Base-by-base conservation (phyloP, 2,329 filamentous ascomycete species). In the Pseudomassariella vexata region DNA sequence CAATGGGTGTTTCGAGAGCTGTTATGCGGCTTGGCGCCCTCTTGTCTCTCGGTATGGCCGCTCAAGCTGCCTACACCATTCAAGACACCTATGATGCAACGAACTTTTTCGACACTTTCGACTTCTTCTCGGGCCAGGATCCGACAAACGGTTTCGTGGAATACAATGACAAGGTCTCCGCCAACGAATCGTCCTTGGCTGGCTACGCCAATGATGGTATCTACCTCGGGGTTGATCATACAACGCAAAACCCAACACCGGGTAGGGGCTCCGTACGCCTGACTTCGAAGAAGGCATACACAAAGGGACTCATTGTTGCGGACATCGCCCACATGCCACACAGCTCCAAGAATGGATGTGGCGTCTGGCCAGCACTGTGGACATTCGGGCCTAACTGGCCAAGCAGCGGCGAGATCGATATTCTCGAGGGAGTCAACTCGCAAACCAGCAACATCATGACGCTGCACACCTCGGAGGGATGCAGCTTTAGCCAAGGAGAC, bases 341-440 rank as follows among this genome's bases (percentile, higher is more conserved):
- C n/a, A 70, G 69, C 14, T 75, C 74, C 24, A 62, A 67, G 24
- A 25, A 32, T n/a, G 12, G 25, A 38, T 88, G 84, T 49, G 84
- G 83, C 20, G 71, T 76, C 10, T 90, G 85, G 85, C 83, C 84
- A 1, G 84, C 84, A 10, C 82, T 82, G 55, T 84, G 73, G 73
- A 67, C 64, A 31, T 68, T 85, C 20, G 83, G 82, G 11, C 63
- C 68, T n/a, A 58, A 71, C 49, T 89, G 85, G 85, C 85, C 85
- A 2, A 54, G 53, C 24, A 63, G 66, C 6, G 84, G 84, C 28
- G 85, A 89, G 59, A 84, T 90, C 47, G 85, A 90, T 54, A 82
- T 89, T 47, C 76, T 89, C 45, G 85, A 89, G 61, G 83, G 82
- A 22, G 80, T 87, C 45, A 85, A 86, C 60, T 60, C 65, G 15